phyloP scores from a whole-genome alignment of 2,329 filamentous ascomycete genomes.

The Botrytis tulipae region DNA sequence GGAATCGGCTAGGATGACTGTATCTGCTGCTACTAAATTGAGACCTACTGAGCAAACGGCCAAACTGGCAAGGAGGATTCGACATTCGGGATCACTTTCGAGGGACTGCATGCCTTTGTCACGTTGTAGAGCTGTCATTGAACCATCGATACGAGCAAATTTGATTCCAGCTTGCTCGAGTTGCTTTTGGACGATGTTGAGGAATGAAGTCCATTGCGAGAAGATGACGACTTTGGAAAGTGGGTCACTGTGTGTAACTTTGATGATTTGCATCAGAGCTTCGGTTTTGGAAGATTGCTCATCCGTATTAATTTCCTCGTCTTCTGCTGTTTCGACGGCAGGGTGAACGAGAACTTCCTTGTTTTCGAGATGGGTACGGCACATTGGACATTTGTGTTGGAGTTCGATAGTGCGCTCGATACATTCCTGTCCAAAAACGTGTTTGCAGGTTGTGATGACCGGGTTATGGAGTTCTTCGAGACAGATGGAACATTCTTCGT shows the following conservation, averaged over 20 bases:
- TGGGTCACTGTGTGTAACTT: constrained; percentile 62
- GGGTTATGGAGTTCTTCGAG: constrained; percentile 69
- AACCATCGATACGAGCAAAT: constrained; percentile 75
- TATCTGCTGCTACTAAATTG: constrained; percentile 82
- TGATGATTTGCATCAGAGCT: constrained; percentile 71
- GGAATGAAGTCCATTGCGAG: constrained; percentile 74
- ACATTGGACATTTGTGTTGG: constrained; percentile 83
- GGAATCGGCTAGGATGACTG: constrained; percentile 77
- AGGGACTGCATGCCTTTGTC: constrained; percentile 69
- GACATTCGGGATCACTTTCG: constrained; percentile 63
- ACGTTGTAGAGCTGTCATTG: constrained; percentile 68
- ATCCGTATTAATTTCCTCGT: constrained; percentile 56
- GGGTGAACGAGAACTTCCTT: constrained; percentile 64
- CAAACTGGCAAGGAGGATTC: constrained; percentile 77
- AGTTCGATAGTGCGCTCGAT: constrained; percentile 71
- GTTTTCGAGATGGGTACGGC: constrained; percentile 65
- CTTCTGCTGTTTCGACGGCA: constrained; percentile 52
- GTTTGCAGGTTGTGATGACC: constrained; percentile 82
- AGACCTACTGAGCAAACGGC: constrained; percentile 81
- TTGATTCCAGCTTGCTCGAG: constrained; percentile 59
- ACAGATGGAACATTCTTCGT: constrained; percentile 82
- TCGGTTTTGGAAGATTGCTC: constrained; percentile 80
- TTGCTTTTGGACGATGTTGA: constrained; percentile 69
- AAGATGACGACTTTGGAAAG: constrained; percentile 71
- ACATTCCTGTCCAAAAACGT: constrained; percentile 73